Conservation (phyloP, 495 filamentous ascomycete species). For the Physcia stellaris region DNA sequence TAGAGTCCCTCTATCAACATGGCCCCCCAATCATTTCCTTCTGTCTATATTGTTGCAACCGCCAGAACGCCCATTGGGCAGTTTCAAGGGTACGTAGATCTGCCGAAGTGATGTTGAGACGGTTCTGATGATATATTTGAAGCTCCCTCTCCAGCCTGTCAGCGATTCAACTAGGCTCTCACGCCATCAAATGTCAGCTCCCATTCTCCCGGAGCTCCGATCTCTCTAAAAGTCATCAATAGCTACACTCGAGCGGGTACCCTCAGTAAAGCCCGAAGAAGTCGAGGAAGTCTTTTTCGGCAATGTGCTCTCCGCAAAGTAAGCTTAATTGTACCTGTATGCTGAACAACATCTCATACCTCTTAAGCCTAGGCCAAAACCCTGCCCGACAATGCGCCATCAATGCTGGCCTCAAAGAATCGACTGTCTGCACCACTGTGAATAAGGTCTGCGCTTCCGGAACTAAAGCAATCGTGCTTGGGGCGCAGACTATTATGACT, state of each 20-base stretch:
- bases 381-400: constrained; percentile 90
- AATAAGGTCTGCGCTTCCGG: constrained; percentile 98
- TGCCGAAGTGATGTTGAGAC: too few species aligned
- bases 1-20: too few species aligned
- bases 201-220: constrained; percentile 8
- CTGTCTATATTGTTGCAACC: constrained; percentile 91
- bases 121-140: constrained; percentile 12
- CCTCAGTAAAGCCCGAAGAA: constrained; percentile 68
- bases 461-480: constrained; percentile 87
- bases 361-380: constrained; percentile 77
- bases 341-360: neutral
- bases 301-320: constrained; percentile 96
- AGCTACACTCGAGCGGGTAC: constrained; percentile 78
- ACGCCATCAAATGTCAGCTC: constrained; percentile 73
- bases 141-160: constrained; percentile 75
- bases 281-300: constrained; percentile 96
- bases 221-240: constrained; percentile 4
- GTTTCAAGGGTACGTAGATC: constrained; percentile 83
- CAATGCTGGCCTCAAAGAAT: constrained; percentile 64
- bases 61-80: constrained; percentile 83
- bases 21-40: constrained; percentile 40
- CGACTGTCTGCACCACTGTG: constrained; percentile 76
- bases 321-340: constrained; percentile 20
- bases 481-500: constrained; percentile 90
- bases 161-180: constrained; percentile 75